A percentile compares a stretch with the other conserved stretches of the same genome.
These are phyloP conservation scores for Salix exigua DNA, from an alignment of 345 rosid species.

Conservation along the genomic window DNA sequence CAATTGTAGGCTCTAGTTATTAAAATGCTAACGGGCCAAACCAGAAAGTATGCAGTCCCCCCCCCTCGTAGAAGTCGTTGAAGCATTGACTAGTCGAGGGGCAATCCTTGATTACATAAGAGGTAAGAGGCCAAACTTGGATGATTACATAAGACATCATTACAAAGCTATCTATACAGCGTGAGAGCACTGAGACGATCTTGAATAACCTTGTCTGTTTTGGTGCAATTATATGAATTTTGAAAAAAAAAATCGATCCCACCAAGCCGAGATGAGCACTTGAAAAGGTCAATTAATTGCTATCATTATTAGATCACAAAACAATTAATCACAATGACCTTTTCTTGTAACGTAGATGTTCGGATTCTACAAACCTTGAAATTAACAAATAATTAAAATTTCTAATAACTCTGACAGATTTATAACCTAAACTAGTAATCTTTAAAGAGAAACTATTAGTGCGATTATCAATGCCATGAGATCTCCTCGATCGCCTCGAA, in stretches of 20 bases:
- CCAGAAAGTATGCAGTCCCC: neutral
- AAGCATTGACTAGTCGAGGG: too few species aligned
- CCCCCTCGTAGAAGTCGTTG: neutral
- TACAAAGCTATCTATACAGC: neutral
- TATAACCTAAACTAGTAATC: too few species aligned
- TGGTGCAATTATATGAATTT: neutral
- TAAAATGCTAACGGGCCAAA: neutral
- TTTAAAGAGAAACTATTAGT: neutral
- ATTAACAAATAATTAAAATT: too few species aligned
- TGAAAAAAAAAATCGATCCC: neutral
- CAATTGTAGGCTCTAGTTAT: neutral
- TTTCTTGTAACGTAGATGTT: too few species aligned
- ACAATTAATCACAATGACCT: neutral
- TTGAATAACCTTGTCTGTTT: neutral
- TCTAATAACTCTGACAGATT: rapidly evolving
- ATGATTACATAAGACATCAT: neutral
- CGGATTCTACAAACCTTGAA: rapidly evolving
- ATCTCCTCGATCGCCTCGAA: neutral
- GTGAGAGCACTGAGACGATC: neutral
- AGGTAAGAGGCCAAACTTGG: neutral
- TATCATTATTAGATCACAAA: neutral
- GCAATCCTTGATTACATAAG: too few species aligned
- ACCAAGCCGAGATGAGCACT: neutral
- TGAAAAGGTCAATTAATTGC: neutral
- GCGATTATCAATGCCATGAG: neutral